Percentiles rank a stretch among this genome's conserved stretches.
These are phyloP conservation scores for Coleophoma cylindrospora DNA, from an alignment of 2,329 filamentous ascomycete genomes.

Conservation along the genomic window DNA sequence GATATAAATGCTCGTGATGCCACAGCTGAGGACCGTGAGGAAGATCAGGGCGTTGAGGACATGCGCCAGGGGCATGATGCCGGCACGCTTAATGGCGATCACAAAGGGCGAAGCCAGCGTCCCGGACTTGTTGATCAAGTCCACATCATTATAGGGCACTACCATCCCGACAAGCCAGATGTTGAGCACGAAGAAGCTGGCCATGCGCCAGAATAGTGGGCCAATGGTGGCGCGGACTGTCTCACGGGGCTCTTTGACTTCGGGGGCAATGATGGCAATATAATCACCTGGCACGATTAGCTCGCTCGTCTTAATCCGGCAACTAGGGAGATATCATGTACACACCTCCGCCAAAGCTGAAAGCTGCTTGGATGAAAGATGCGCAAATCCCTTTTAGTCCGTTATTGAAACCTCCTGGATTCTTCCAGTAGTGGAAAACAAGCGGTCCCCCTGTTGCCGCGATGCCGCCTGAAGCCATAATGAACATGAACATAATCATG, in stretches of 20 bases:
- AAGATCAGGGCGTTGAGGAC: conserved; percentile 8
- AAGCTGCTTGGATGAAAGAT: conserved; percentile 59
- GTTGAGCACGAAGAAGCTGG: conserved; percentile 50
- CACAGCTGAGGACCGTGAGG: conserved; percentile 3
- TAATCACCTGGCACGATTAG: conserved; percentile 31
- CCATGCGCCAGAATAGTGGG: conserved; percentile 55
- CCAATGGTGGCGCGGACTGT: conserved; percentile 54
- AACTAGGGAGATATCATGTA: not conserved
- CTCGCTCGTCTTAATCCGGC: too few relatives aligned
- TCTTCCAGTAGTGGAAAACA: conserved; percentile 43
- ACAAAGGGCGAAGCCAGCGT: conserved; percentile 9
- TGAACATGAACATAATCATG: not conserved
- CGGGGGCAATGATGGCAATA: conserved; percentile 41
- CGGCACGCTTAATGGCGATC: conserved; percentile 3
- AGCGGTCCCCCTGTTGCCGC: not conserved
- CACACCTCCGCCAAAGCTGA: conserved; percentile 45
- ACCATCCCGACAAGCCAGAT: conserved; percentile 48
- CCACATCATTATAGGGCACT: conserved; percentile 56
- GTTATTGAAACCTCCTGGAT: conserved; percentile 28
- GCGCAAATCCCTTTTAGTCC: conserved; percentile 56
- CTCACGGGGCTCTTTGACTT: conserved; percentile 45
- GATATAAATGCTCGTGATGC: conserved; percentile 12
- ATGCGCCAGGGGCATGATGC: conserved; percentile 1
- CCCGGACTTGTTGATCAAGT: conserved; percentile 44
- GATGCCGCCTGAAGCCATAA: not conserved